phyloP scores from a whole-genome alignment of 495 filamentous ascomycete species.

The Neurospora discreta region DNA sequence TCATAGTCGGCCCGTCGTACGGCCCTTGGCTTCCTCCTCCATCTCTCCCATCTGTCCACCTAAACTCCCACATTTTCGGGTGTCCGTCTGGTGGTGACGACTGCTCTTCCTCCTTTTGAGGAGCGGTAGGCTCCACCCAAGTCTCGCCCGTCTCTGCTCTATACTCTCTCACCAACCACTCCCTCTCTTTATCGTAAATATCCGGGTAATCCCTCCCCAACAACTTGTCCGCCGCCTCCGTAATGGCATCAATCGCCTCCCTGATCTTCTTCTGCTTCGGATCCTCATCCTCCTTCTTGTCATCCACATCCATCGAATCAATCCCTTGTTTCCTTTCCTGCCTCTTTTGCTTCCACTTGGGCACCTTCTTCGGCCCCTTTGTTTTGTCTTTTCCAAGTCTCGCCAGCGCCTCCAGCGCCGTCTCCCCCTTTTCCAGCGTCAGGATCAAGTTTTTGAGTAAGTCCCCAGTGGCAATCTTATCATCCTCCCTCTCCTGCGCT shows the following conservation, averaged over 20 bases:
- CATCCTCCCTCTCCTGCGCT: conserved; percentile 56
- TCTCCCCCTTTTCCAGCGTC: conserved; percentile 71
- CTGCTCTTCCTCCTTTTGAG: conserved; percentile 4
- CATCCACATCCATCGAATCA: conserved; percentile 54
- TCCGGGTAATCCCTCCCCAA: conserved; percentile 71
- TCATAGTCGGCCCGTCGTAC: conserved; percentile 76
- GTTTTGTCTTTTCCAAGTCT: conserved; percentile 60
- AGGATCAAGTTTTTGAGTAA: conserved; percentile 59
- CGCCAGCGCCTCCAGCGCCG: conserved; percentile 76
- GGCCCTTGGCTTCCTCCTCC: conserved; percentile 71
- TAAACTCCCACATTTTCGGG: conserved; percentile 70
- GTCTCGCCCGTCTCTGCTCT: conserved; percentile 78
- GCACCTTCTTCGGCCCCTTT: conserved; percentile 49
- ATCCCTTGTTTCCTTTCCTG: conserved; percentile 29
- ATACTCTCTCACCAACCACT: conserved; percentile 72
- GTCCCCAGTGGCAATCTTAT: conserved; percentile 64
- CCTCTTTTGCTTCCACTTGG: conserved; percentile 50
- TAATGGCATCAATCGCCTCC: conserved; percentile 68
- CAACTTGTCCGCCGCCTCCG: conserved; percentile 77
- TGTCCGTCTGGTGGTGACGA: conserved; percentile 2
- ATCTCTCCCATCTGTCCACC: conserved; percentile 85
- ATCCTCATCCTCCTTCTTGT: conserved; percentile 44
- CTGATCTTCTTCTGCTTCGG: conserved; percentile 58
- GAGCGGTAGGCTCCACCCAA: conserved; percentile 55
- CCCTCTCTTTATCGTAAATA: conserved; percentile 84